A percentile compares a stretch with the other conserved stretches of the same genome.
These are phyloP conservation scores for Rubia balearica DNA, from an alignment of 305 asterid genomes.

Conservation along the genomic window DNA sequence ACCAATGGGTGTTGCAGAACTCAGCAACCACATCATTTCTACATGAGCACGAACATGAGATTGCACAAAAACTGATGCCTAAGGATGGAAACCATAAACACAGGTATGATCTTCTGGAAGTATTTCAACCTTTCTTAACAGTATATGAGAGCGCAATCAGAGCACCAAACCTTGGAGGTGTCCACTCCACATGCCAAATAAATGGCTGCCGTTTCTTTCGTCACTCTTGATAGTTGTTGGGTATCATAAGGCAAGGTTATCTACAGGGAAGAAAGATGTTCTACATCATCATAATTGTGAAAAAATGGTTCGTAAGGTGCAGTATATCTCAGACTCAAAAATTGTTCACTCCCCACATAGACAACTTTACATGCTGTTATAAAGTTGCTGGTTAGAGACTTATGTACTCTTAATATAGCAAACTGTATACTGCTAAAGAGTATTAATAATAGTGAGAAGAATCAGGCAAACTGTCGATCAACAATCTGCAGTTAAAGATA, in stretches of 20 bases:
- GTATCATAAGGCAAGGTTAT: conserved; percentile 83
- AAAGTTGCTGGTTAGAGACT: neutral
- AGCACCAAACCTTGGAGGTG: conserved; percentile 57
- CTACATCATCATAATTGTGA: neutral
- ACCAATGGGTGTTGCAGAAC: conserved; percentile 86
- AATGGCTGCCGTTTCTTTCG: conserved; percentile 92
- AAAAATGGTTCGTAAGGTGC: neutral
- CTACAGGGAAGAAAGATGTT: conserved; percentile 30
- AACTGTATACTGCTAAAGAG: neutral
- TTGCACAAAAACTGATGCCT: conserved; percentile 98
- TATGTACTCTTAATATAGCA: neutral
- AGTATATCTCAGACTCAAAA: neutral
- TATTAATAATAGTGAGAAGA: neutral
- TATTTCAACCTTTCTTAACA: neutral
- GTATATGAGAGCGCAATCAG: conserved; percentile 2
- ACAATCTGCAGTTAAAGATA: neutral
- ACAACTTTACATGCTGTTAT: neutral
- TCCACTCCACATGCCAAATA: conserved; percentile 97
- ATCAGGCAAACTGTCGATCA: neutral
- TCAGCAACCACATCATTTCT: conserved; percentile 92
- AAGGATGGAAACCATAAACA: conserved; percentile 26
- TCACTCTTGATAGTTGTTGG: conserved; percentile 66
- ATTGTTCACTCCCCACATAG: neutral
- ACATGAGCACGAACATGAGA: conserved; percentile 94
- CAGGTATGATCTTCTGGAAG: neutral